Base-by-base conservation (phyloP, 306 rosid species). In the Sesbania bispinosa region DNA sequence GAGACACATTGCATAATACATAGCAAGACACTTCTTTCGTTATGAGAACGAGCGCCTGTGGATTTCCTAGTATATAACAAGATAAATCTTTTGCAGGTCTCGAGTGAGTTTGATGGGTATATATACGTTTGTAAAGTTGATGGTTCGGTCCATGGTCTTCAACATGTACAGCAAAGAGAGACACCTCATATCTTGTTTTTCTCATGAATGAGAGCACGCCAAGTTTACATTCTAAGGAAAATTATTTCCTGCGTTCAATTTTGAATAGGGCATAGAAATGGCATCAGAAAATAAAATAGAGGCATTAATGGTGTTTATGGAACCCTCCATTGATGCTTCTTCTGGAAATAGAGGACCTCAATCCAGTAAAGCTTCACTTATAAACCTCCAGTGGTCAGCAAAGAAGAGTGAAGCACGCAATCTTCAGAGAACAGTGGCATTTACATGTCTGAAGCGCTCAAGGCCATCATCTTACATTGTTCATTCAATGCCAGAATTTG, bases 391-490 rank as follows among this genome's bases (percentile, higher is more conserved):
- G n/a, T n/a, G n/a, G n/a, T n/a, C n/a, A n/a, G n/a, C n/a, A n/a
- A 24, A 71, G 38, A 46, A 21, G 60, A 50, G 73, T n/a, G 68
- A 83, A 14, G 73, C 65, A 63, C 78, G 41, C 47, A 50, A 42
- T 29, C 54, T 15, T 61, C 48, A 43, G 55, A 8, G 60, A 77
- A 64, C 19, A 75, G 65, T 67, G 66, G 21, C 47, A 58, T 33
- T 85, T 79, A 95, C 84, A 91, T 85, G 85, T 85, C 77, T 14
- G 88, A 94, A 67, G 92, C 85, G 26, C 88, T 95, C 92, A 95
- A 88, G 23, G 99, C 99, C 99, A 95, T 91, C 78, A 95, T 88
- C 84, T 95, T 95, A 87, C 99, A 95, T 62, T 95, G 99, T 82
- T 91, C 97, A 76, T 95, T 91, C 96, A 93, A 76, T 75, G 99